A percentile compares a stretch with the other conserved stretches of the same genome.
Evolutionary conservation across 352 stramenopile species (phyloP).

Genomic region (Globisporangium uncinulatum): DNA sequence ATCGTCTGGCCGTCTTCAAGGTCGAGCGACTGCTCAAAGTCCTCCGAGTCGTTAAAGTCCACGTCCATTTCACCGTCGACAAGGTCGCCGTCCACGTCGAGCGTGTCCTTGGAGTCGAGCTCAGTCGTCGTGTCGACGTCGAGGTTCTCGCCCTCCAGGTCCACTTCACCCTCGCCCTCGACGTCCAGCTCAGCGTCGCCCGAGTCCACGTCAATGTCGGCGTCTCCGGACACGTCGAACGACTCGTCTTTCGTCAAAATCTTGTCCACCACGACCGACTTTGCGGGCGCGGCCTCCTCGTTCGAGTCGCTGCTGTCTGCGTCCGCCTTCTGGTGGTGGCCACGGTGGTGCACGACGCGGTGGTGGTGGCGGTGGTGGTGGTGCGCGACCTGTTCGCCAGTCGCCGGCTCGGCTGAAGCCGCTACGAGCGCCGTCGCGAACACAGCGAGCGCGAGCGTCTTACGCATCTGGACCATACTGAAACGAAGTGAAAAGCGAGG

Average conservation of each 20-base stretch:
- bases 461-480: constrained; percentile 15
- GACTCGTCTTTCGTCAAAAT: constrained; percentile 22
- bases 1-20: constrained; percentile 28
- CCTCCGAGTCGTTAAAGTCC: constrained; percentile 38
- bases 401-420: background rate
- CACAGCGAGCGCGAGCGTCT: constrained; percentile 15
- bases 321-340: constrained; percentile 2
- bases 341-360: constrained; percentile 8
- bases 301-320: background rate
- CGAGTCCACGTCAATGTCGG: constrained; percentile 27
- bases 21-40: constrained; percentile 46
- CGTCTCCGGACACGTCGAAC: constrained; percentile 17
- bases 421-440: constrained; percentile 13
- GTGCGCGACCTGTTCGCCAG: background rate
- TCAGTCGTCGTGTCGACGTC: constrained; percentile 9
- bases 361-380: constrained; percentile 12
- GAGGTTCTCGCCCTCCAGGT: constrained; percentile 18
- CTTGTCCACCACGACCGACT: constrained; percentile 8
- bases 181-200: constrained; percentile 21
- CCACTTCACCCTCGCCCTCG: constrained; percentile 11
- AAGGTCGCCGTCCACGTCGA: constrained; percentile 31
- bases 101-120: constrained; percentile 19
- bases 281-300: background rate
- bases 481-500: background rate
- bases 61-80: constrained; percentile 28